Evolutionary conservation across 352 stramenopile species (phyloP), one percentile per base, ranked within the genome.

Genomic region (Pythium brachiatum): DNA sequence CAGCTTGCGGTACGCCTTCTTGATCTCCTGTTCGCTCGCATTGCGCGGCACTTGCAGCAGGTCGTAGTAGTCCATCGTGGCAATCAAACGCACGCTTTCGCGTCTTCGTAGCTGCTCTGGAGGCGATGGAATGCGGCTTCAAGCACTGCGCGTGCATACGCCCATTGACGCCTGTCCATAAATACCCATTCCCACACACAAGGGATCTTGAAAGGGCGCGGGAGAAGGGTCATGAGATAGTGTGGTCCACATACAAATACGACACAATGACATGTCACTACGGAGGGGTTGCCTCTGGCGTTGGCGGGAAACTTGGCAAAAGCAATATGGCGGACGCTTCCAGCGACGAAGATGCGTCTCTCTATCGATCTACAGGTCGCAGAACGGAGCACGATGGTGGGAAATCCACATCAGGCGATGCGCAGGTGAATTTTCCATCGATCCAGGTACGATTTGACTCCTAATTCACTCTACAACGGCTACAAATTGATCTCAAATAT

Each of bases 1-100:
- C 51, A 97, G 81, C 72, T 95, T 93, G 62, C 94, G 88, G 77
- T 98, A 99, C 70, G 96, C 94, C 69, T 98, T 98, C 81, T 98
- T 96, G 60, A 99, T 94, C 64, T 98, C 89, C 62, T 85, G 74
- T 31, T 96, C 80, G 16, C 74, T 83, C 11, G 87, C 82, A 50
- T 85, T 78, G 55, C 86, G 84, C 21, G 83, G 66, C 44, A 98
- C 76, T 60, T 89, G 79, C 20, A 98, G 79, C 23, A 97, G 81
- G 63, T 96, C 84, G 64, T 98, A 98, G 72, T 97, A 96, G 73
- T 97, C 86, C 79, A 90, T 94, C 16, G 26, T 68, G 57, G 43
- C 34, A 27, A 12, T 31, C n/a, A 13, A 23, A 23, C 21, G 38
- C 15, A 9, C 13, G 15, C 38, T 46, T 23, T 8, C 15, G 8